Percentiles rank a stretch among this genome's conserved stretches.
Evolutionary conservation across 768 basidiomycete genomes (phyloP).

Genomic region (Trametes sanguinea): DNA sequence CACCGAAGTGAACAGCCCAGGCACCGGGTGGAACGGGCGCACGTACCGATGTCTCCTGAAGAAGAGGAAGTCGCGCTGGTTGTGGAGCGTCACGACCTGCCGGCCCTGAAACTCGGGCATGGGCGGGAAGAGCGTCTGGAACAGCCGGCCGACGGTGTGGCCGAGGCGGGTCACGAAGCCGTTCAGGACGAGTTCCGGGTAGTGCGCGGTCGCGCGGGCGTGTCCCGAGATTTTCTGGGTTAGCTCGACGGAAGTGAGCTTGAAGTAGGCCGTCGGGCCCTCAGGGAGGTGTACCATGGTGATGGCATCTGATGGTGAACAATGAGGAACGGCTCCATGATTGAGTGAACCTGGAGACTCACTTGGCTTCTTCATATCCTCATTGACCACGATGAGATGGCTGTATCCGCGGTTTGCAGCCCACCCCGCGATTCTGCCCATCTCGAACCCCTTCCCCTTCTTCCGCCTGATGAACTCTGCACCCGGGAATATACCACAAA

Average conservation of each 20-base stretch:
- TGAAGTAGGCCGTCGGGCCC: slow-evolving; percentile 96
- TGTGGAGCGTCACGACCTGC: slow-evolving; percentile 96
- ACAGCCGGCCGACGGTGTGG: slow-evolving; percentile 90
- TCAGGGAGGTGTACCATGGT: slow-evolving; percentile 88
- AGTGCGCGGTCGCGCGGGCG: slow-evolving; percentile 88
- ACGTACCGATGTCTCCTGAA: slow-evolving; percentile 90
- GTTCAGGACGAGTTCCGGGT: slow-evolving; percentile 94
- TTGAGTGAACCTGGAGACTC: slow-evolving; percentile 32
- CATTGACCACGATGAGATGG: slow-evolving; percentile 91
- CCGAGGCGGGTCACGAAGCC: slow-evolving; percentile 93
- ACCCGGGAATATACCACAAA: slow-evolving; percentile 88
- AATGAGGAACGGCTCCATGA: slow-evolving; percentile 12
- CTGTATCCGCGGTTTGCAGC: slow-evolving; percentile 86
- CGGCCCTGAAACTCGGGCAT: slow-evolving; percentile 94
- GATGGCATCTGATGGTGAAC: slow-evolving; percentile 69
- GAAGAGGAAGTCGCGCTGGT: slow-evolving; percentile 97
- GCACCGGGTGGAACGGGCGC: background rate
- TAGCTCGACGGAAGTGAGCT: slow-evolving; percentile 83
- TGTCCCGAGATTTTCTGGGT: slow-evolving; percentile 89
- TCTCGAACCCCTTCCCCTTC: slow-evolving; percentile 87
- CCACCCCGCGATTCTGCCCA: slow-evolving; percentile 92
- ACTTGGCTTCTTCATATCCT: slow-evolving; percentile 95
- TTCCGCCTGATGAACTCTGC: slow-evolving; percentile 86
- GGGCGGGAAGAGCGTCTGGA: slow-evolving; percentile 95
- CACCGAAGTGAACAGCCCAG: slow-evolving; percentile 10